Base-by-base conservation (phyloP, 163 green algal species). In the Scenedesmus sp. region DNA sequence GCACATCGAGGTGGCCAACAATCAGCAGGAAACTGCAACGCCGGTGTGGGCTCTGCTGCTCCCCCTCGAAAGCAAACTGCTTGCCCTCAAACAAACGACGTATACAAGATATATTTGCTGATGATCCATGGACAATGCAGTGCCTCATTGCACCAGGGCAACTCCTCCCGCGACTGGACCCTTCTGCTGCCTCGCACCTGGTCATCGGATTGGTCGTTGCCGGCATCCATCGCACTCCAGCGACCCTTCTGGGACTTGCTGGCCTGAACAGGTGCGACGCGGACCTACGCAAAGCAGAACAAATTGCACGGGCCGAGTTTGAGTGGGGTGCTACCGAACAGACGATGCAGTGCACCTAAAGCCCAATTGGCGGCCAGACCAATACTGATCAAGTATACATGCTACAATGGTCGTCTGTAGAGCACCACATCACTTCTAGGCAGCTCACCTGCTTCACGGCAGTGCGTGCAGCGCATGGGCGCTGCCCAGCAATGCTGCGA, bases 171-270 rank as follows among this genome's bases (percentile, higher is more conserved):
- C 62, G 55, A 20, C 62, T 67, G 8, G 23, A 87, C 5, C 20
- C 64, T 54, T 56, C 16, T n/a, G 13, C 16, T 66, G 20, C 73
- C 34, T 15, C 94, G 60, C 88, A 97, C 96, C 96, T 99, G 97
- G 95, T 99, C 97, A 85, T 99, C 97, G 55, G 97, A 99, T 3
- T 88, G 77, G 87, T 99, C 97, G 83, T 96, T 86, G 93, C 73
- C 96, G 59, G 96, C 97, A 84, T 99, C 97, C 83, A 99, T 97
- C 57, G 94, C 94, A 57, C 91, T 94, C 96, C 96, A 99, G 66
- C 97, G 95, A 77, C 97, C 97, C 62, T 95, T 91, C 52, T 97
- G 94, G 62, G 82, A 60, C 93, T 95, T 94, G 81, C 92, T 91
- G 26, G 91, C 88, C 18, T 79, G 57, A 23, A 91, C 93, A 64